A percentile compares a stretch with the other conserved stretches of the same genome.
Conservation (phyloP, 192 early-diverging fungal genomes). For the Linnemannia exigua region DNA sequence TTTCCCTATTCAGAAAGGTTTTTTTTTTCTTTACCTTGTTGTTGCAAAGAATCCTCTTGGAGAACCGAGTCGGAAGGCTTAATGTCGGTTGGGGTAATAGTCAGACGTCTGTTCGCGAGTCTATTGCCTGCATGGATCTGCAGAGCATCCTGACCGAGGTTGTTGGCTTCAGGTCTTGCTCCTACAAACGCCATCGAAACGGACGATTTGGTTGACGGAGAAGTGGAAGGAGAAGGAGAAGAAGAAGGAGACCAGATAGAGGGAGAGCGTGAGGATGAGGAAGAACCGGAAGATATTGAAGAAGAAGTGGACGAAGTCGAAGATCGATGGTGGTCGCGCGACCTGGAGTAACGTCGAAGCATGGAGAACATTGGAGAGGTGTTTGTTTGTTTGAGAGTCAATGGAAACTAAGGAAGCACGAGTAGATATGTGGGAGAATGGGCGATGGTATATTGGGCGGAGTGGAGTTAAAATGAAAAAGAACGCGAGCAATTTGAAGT, state of each 20-base stretch:
- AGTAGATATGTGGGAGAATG: neutral
- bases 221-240: neutral
- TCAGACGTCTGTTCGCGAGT: neutral
- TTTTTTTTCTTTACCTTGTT: neutral
- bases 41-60: neutral
- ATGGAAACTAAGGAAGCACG: neutral
- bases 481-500: neutral
- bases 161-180: neutral
- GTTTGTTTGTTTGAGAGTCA: neutral
- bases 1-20: too few species aligned
- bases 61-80: neutral
- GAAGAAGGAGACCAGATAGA: constrained; percentile 6
- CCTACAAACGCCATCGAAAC: neutral
- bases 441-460: neutral
- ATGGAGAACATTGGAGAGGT: neutral
- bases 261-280: neutral
- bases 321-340: neutral
- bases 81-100: neutral
- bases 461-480: neutral
- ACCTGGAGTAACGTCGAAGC: constrained; percentile 1
- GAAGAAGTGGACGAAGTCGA: neutral
- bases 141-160: neutral
- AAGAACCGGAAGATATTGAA: neutral
- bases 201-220: neutral
- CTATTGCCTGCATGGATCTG: neutral